These are phyloP conservation scores for Magnolia officinalis DNA, from an alignment of 164 flowering plant genomes.

Conservation along the genomic window DNA sequence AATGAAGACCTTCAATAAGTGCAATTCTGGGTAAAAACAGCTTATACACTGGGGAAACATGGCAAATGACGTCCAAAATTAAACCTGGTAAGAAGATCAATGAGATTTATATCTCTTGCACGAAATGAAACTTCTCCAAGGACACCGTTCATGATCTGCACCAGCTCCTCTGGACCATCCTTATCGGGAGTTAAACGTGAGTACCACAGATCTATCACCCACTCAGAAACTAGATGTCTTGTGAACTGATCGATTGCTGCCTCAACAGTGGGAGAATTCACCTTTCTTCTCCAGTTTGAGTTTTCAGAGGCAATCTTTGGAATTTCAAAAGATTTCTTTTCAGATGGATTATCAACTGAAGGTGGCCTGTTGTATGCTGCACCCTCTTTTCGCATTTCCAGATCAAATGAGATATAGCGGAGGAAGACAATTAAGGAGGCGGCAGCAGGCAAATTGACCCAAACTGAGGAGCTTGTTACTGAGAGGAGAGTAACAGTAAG, in stretches of 20 bases:
- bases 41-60: background rate
- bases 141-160: conserved; percentile 68
- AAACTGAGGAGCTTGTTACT: conserved; percentile 98
- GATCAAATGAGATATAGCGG: conserved; percentile 78
- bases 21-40: background rate
- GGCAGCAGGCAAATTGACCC: conserved; percentile 80
- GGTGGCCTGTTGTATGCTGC: conserved; percentile 49
- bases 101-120: conserved; percentile 74
- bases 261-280: conserved; percentile 90
- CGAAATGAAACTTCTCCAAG: conserved; percentile 86
- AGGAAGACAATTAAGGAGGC: conserved; percentile 56
- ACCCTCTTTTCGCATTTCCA: conserved; percentile 71
- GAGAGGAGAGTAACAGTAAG: conserved; percentile 18
- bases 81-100: conserved; percentile 91
- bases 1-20: conserved; percentile 6
- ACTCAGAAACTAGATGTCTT: conserved; percentile 84
- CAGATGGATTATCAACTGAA: conserved; percentile 22
- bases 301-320: conserved; percentile 31
- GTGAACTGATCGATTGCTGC: conserved; percentile 87
- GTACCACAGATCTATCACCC: conserved; percentile 97
- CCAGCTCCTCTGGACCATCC: conserved; percentile 94
- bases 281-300: conserved; percentile 77
- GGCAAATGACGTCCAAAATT: background rate
- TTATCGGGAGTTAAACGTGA: conserved; percentile 83
- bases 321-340: conserved; percentile 38